Evolutionary conservation across 805 yeast genomes (phyloP).

Genomic region (Lachancea mirantina): DNA sequence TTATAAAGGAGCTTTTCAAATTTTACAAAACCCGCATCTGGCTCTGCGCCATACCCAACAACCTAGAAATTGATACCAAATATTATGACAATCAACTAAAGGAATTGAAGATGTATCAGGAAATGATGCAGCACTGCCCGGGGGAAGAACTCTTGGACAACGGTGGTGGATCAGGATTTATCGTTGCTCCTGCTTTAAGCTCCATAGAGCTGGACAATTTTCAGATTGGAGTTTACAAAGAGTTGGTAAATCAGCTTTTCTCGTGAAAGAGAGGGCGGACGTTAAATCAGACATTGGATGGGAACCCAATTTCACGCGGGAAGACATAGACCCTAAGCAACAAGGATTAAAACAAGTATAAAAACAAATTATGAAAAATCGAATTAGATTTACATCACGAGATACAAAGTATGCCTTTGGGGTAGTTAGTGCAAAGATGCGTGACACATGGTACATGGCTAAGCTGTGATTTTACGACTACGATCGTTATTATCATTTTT

Average conservation of each 20-base stretch:
- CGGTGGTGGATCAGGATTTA: constrained; percentile 11
- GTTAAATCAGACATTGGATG: too few relatives aligned
- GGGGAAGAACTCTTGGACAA: constrained; percentile 21
- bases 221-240: constrained; percentile 33
- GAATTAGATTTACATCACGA: background rate
- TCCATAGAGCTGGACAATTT: constrained; percentile 29
- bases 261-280: too few relatives aligned
- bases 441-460: too few relatives aligned
- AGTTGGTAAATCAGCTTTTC: constrained; percentile 27
- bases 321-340: too few relatives aligned
- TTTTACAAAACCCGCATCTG: constrained; percentile 75
- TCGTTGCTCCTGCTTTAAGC: constrained; percentile 25
- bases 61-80: constrained; percentile 26
- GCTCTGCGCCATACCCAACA: constrained; percentile 63
- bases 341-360: background rate
- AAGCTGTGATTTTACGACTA: too few relatives aligned
- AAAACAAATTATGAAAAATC: background rate
- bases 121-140: constrained; percentile 29
- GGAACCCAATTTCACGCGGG: too few relatives aligned
- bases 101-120: constrained; percentile 29
- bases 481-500: too few relatives aligned
- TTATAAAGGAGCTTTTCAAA: constrained; percentile 66
- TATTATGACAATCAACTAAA: constrained; percentile 27
- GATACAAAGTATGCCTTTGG: too few relatives aligned
- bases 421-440: too few relatives aligned